Conservation (phyloP, 495 filamentous ascomycete species). For the Penicillium odoratum region DNA sequence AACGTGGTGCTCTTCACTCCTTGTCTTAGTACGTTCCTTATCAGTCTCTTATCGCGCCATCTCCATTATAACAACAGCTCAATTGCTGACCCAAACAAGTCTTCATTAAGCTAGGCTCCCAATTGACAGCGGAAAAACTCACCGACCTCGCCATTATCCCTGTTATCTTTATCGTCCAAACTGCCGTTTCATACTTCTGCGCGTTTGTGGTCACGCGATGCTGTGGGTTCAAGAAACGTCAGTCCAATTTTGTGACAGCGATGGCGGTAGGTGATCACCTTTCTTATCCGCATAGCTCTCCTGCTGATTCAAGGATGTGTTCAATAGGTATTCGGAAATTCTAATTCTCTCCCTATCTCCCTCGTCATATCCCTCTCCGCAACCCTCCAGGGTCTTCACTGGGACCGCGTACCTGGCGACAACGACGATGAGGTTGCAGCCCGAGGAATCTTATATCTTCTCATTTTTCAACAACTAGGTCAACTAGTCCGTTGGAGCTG, state of each 20-base stretch:
- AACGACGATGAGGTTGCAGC: slow-evolving; percentile 95
- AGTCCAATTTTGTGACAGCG: slow-evolving; percentile 89
- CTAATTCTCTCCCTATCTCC: slow-evolving; percentile 96
- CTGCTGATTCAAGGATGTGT: slow-evolving; percentile 14
- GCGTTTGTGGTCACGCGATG: slow-evolving; percentile 66
- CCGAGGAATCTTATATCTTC: slow-evolving; percentile 88
- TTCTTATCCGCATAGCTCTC: background rate
- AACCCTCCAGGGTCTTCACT: slow-evolving; percentile 88
- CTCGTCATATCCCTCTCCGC: slow-evolving; percentile 91
- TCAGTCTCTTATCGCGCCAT: background rate
- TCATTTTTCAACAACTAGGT: slow-evolving; percentile 97
- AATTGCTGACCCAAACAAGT: slow-evolving; percentile 52
- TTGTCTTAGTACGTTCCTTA: slow-evolving; percentile 70
- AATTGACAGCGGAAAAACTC: slow-evolving; percentile 87
- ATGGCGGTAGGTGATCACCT: slow-evolving; percentile 69
- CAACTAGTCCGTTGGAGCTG: slow-evolving; percentile 97
- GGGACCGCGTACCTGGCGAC: slow-evolving; percentile 85
- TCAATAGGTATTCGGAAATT: slow-evolving; percentile 83
- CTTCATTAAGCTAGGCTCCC: slow-evolving; percentile 96
- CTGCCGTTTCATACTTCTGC: slow-evolving; percentile 76
- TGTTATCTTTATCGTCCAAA: slow-evolving; percentile 87
- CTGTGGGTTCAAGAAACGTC: slow-evolving; percentile 78
- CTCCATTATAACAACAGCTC: background rate
- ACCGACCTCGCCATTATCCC: slow-evolving; percentile 90
- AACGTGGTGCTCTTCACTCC: slow-evolving; percentile 95